Conservation (phyloP, 192 early-diverging fungal species). For the Coemansia sp. region DNA sequence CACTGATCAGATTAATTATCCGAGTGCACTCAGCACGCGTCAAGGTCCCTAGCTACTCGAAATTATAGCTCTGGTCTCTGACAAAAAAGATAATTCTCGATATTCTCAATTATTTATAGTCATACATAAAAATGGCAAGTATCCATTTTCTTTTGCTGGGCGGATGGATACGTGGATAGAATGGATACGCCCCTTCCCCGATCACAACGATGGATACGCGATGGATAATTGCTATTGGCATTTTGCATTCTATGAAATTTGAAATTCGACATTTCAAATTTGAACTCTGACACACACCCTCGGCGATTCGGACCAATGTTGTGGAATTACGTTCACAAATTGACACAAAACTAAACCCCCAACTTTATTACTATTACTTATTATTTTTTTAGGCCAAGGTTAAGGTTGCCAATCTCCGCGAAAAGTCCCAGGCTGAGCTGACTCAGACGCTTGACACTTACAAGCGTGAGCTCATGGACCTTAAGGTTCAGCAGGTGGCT, state of each 20-base stretch:
- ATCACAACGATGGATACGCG: too few relatives aligned
- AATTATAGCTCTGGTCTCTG: background rate
- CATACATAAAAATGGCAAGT: conserved; percentile 16
- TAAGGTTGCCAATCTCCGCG: conserved; percentile 92
- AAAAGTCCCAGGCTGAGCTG: conserved; percentile 91
- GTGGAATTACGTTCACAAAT: background rate
- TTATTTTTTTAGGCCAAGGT: conserved; percentile 66
- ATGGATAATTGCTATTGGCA: background rate
- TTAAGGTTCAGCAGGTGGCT: conserved; percentile 94
- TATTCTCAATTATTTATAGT: background rate
- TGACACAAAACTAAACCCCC: background rate
- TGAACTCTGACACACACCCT: background rate
- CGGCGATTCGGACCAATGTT: background rate
- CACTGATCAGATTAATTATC: too few relatives aligned
- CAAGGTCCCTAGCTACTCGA: too few relatives aligned
- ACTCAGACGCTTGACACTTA: conserved; percentile 89
- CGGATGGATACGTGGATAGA: conserved; percentile 15
- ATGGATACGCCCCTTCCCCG: too few relatives aligned
- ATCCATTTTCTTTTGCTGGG: background rate
- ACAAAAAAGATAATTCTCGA: background rate
- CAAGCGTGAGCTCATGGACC: conserved; percentile 89
- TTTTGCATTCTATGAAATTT: background rate
- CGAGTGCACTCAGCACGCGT: too few relatives aligned
- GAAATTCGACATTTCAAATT: background rate
- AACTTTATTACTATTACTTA: background rate